Evolutionary conservation across 2,329 filamentous ascomycete species (phyloP).

Genomic region (Neobulgaria alba): DNA sequence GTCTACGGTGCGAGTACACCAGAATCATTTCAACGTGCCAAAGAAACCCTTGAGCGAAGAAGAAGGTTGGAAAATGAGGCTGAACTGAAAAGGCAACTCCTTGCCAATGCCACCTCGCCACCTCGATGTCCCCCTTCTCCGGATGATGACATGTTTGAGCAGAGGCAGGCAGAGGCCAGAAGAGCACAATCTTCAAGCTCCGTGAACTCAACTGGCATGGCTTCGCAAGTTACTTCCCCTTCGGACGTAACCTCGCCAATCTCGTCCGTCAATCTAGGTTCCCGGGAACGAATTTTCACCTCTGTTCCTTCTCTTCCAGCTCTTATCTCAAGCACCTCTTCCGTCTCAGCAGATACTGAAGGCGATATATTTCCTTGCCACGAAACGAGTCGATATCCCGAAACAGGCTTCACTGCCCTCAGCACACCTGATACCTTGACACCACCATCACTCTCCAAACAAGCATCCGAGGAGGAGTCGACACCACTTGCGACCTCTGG

Average conservation of each 20-base stretch:
- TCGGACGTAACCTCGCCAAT: constrained; percentile 25
- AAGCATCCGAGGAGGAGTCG: constrained; percentile 11
- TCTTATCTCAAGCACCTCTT: constrained; percentile 54
- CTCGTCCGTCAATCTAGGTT: constrained; percentile 41
- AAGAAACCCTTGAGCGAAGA: constrained; percentile 26
- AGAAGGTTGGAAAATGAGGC: constrained; percentile 30
- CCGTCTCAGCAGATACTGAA: constrained; percentile 54
- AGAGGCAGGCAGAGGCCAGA: constrained; percentile 15
- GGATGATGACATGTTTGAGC: constrained; percentile 32
- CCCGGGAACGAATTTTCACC: constrained; percentile 17
- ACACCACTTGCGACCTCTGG: neutral
- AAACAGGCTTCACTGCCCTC: constrained; percentile 30
- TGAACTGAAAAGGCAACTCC: constrained; percentile 26
- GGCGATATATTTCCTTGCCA: constrained; percentile 45
- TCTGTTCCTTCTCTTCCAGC: constrained; percentile 58
- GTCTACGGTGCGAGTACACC: constrained; percentile 33
- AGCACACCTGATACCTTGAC: constrained; percentile 29
- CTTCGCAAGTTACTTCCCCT: constrained; percentile 29
- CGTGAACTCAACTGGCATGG: constrained; percentile 32
- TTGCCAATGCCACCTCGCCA: constrained; percentile 22
- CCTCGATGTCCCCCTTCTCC: constrained; percentile 38
- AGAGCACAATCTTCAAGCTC: constrained; percentile 26
- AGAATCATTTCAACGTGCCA: constrained; percentile 33
- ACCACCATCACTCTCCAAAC: constrained; percentile 21
- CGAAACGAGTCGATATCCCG: neutral